Conservation (phyloP, 192 early-diverging fungal species). For the Haplosporangium gracile region DNA sequence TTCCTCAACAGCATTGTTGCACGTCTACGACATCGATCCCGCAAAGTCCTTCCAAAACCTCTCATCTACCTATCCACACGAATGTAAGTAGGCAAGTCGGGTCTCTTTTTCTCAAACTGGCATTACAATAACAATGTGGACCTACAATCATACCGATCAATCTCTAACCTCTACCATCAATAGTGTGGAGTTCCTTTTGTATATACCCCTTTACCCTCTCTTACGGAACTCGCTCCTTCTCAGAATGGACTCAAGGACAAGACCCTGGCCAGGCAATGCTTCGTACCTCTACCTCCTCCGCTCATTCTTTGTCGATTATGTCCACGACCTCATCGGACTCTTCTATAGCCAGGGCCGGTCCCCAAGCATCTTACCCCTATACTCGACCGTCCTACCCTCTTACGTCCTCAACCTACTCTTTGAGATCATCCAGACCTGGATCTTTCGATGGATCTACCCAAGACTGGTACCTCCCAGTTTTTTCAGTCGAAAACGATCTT, state of each 20-base stretch:
- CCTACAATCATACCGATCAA: neutral
- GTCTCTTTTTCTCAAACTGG: neutral
- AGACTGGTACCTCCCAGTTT: constrained; percentile 32
- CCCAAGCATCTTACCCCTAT: constrained; percentile 38
- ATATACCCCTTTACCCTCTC: constrained; percentile 56
- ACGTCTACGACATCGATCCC: constrained; percentile 38
- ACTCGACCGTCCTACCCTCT: constrained; percentile 49
- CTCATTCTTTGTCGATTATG: constrained; percentile 43
- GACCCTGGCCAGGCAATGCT: constrained; percentile 38
- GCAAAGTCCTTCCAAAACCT: constrained; percentile 36
- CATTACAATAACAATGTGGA: neutral
- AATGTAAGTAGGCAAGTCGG: constrained; percentile 1
- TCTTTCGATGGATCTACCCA: constrained; percentile 56
- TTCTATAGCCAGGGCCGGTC: constrained; percentile 42
- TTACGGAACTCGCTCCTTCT: constrained; percentile 44
- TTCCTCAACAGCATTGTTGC: constrained; percentile 54
- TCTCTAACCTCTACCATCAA: neutral
- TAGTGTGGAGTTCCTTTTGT: constrained; percentile 50
- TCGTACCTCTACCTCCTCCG: constrained; percentile 34
- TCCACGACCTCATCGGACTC: constrained; percentile 53
- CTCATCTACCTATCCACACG: constrained; percentile 44
- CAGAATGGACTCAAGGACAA: constrained; percentile 44
- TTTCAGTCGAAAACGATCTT: constrained; percentile 36
- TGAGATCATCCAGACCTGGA: constrained; percentile 56
- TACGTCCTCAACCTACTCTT: constrained; percentile 49